These are phyloP conservation scores for Leavenworthia alabamica DNA, from an alignment of 345 rosid species.

Conservation along the genomic window DNA sequence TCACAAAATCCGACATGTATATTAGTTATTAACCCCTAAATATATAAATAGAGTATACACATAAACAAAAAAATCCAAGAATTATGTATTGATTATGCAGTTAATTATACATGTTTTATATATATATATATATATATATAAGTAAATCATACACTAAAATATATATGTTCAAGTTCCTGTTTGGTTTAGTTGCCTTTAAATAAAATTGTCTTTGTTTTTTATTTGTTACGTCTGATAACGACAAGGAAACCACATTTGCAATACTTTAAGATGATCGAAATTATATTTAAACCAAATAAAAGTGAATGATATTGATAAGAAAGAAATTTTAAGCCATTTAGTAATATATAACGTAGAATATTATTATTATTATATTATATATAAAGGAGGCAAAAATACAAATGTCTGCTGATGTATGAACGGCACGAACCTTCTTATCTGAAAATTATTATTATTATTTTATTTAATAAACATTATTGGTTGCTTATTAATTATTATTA, in stretches of 20 bases:
- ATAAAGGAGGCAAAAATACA: not conserved
- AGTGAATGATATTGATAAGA: not conserved
- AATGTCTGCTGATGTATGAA: conserved; percentile 18
- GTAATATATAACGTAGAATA: too few relatives aligned
- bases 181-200: not conserved
- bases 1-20: conserved; percentile 8
- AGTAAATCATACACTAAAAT: not conserved
- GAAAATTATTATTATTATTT: conserved; percentile 1
- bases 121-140: too few relatives aligned
- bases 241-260: conserved; percentile 10
- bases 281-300: not conserved
- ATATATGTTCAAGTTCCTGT: not conserved
- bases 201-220: not conserved
- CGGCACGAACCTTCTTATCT: conserved; percentile 25
- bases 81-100: not conserved
- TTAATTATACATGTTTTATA: not conserved
- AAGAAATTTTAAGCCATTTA: not conserved
- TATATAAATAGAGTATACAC: not conserved
- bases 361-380: too few relatives aligned
- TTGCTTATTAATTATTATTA: not conserved
- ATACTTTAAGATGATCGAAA: not conserved
- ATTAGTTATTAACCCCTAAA: not conserved
- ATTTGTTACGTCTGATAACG: conserved; percentile 20
- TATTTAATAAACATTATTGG: conserved; percentile 1
- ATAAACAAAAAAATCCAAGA: not conserved